A percentile compares a stretch with the other conserved stretches of the same genome.
Conservation (phyloP, 106 monocot genomes). For the Dendrobium catenatum region DNA sequence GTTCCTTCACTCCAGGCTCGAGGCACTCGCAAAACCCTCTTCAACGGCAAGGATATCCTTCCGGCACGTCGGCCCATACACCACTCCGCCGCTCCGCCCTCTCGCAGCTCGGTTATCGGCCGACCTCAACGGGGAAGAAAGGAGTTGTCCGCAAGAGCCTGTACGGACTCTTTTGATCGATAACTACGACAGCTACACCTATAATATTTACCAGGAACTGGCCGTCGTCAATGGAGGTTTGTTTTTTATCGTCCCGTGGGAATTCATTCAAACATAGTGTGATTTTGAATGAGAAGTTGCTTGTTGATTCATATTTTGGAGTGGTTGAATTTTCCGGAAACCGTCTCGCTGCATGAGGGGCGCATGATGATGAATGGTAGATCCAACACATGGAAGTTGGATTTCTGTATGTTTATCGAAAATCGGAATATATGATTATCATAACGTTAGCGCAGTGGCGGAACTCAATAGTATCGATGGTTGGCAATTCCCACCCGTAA, state of each 20-base stretch:
- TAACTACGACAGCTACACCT: constrained; percentile 98
- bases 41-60: background rate
- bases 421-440: too few species aligned
- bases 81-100: too few species aligned
- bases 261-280: background rate
- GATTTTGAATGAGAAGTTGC: background rate
- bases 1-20: background rate
- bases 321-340: background rate
- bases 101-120: background rate
- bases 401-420: too few species aligned
- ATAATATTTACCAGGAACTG: constrained; percentile 85
- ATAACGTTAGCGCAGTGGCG: too few species aligned
- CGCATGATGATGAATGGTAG: too few species aligned
- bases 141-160: background rate
- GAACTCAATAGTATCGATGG: too few species aligned
- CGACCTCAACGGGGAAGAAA: background rate
- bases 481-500: too few species aligned
- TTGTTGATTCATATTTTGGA: background rate
- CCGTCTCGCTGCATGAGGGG: background rate
- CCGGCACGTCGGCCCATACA: background rate
- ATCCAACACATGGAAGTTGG: too few species aligned
- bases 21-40: background rate
- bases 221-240: constrained; percentile 80
- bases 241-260: background rate
- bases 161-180: constrained; percentile 84